phyloP scores from a whole-genome alignment of 257 asterid species.

The Primulina huaijiensis region DNA sequence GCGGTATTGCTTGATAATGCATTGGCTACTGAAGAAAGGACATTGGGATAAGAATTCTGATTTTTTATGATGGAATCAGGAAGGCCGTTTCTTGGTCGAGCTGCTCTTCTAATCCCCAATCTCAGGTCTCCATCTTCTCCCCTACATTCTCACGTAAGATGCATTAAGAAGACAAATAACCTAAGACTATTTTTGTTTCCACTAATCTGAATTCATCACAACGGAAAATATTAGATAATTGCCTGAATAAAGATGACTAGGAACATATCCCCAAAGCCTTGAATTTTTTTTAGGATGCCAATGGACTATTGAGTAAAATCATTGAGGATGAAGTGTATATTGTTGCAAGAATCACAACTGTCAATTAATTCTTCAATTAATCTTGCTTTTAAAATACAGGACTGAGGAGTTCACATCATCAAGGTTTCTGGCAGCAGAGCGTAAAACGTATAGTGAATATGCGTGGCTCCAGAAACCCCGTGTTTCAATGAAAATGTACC shows the following conservation, averaged over 20 bases:
- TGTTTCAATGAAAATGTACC: conserved; percentile 38
- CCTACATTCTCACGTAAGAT: conserved; percentile 38
- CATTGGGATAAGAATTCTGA: conserved; percentile 66
- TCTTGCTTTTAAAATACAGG: neutral
- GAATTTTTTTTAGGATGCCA: neutral
- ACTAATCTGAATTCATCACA: neutral
- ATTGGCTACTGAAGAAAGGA: conserved; percentile 71
- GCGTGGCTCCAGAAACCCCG: conserved; percentile 8
- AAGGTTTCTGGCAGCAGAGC: neutral
- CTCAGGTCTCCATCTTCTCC: conserved; percentile 85
- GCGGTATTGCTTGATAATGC: conserved; percentile 54
- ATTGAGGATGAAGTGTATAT: neutral
- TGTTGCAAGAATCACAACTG: neutral
- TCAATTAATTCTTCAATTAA: neutral
- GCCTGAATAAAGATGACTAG: neutral
- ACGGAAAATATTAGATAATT: neutral
- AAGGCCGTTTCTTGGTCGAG: conserved; percentile 80
- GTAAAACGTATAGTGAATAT: neutral
- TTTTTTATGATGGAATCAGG: conserved; percentile 78
- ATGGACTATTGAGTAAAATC: neutral
- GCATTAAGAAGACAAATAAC: neutral
- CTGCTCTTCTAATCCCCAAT: conserved; percentile 90
- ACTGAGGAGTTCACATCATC: neutral
- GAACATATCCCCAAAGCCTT: neutral
- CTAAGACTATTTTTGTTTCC: neutral